phyloP scores from a whole-genome alignment of 2,329 filamentous ascomycete species.

The Hypoxylon sp. region DNA sequence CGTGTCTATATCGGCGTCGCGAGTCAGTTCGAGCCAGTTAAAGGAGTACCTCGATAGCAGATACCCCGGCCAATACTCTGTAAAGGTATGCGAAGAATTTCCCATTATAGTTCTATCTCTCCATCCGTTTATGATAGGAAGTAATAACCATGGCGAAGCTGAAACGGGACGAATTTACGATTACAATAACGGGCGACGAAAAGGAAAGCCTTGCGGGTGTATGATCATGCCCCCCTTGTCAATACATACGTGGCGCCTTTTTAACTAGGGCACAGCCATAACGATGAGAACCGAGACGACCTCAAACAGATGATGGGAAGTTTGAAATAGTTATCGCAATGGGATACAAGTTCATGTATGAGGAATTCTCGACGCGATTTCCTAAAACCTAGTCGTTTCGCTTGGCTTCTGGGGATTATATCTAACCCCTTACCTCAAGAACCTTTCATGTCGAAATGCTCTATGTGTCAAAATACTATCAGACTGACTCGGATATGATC shows the following conservation, averaged over 20 bases:
- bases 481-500: background rate
- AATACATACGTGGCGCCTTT: background rate
- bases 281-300: background rate
- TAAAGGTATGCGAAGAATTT: constrained; percentile 19
- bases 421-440: background rate
- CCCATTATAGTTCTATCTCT: background rate
- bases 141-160: constrained; percentile 23
- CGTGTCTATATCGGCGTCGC: constrained; percentile 15
- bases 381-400: background rate
- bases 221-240: background rate
- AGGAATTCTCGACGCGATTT: background rate
- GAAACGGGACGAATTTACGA: constrained; percentile 13
- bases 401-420: background rate
- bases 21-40: constrained; percentile 12
- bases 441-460: background rate
- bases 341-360: background rate
- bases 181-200: background rate
- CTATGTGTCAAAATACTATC: background rate
- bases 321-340: background rate
- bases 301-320: background rate
- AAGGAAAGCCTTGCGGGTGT: too few relatives aligned
- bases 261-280: background rate
- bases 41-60: constrained; percentile 11
- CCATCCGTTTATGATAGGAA: background rate
- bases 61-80: constrained; percentile 17